Conservation (phyloP, 805 yeast genomes). For the Candida nitratophila region DNA sequence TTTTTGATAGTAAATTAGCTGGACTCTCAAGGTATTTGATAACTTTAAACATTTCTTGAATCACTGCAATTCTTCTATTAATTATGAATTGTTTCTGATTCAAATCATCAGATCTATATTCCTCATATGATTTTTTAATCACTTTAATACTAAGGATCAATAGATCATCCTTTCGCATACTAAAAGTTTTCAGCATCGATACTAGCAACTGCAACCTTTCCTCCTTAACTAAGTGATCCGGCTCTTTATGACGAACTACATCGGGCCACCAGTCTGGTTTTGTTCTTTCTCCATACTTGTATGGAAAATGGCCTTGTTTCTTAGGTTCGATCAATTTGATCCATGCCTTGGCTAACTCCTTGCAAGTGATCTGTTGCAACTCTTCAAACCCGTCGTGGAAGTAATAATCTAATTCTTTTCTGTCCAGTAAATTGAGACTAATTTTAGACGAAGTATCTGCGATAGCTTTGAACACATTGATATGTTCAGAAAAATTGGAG, state of each 20-base stretch:
- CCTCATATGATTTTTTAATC: not conserved
- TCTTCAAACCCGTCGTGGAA: slow-evolving; percentile 26
- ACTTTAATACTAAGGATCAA: not conserved
- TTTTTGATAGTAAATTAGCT: not conserved
- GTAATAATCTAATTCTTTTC: slow-evolving; percentile 15
- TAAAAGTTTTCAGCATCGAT: slow-evolving; percentile 26
- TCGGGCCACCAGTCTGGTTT: slow-evolving; percentile 73
- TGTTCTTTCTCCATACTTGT: slow-evolving; percentile 40
- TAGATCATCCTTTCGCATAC: not conserved
- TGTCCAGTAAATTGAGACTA: slow-evolving; percentile 7
- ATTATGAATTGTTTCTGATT: not conserved
- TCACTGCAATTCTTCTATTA: not conserved
- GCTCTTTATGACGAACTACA: slow-evolving; percentile 54
- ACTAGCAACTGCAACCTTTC: slow-evolving; percentile 48
- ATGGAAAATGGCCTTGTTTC: slow-evolving; percentile 59
- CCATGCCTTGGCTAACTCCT: slow-evolving; percentile 59
- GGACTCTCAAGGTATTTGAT: not conserved
- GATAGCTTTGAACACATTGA: too few relatives aligned
- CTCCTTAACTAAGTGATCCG: slow-evolving; percentile 60
- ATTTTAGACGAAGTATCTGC: too few relatives aligned
- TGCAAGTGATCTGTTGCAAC: slow-evolving; percentile 50
- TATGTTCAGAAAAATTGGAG: too few relatives aligned
- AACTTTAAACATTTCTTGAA: not conserved
- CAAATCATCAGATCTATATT: slow-evolving; percentile 11
- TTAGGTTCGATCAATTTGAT: slow-evolving; percentile 57